phyloP scores from a whole-genome alignment of 192 early-diverging fungal species.

The Coemansia sp. region DNA sequence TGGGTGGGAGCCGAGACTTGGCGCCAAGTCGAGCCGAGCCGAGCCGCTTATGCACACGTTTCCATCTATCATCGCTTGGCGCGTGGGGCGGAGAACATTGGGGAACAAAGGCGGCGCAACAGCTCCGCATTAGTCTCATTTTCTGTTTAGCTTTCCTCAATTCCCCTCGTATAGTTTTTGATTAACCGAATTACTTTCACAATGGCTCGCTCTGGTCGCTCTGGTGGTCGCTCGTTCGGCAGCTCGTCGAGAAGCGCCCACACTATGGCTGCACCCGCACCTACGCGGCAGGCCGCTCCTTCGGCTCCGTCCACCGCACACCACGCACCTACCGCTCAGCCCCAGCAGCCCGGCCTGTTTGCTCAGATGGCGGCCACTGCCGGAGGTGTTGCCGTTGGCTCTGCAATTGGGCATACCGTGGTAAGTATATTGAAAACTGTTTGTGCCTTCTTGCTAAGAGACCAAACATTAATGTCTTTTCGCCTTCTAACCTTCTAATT shows the following conservation, averaged over 20 bases:
- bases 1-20: no score
- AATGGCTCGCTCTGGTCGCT: slow-evolving; percentile 42
- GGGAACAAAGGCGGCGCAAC: no score
- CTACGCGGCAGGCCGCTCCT: slow-evolving; percentile 48
- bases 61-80: no score
- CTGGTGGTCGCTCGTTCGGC: slow-evolving; percentile 8
- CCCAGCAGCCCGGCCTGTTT: slow-evolving; percentile 67
- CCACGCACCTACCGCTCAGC: slow-evolving; percentile 32
- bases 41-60: no score
- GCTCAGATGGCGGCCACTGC: slow-evolving; percentile 88
- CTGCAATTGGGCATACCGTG: slow-evolving; percentile 66
- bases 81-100: no score
- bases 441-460: no score
- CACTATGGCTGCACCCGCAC: slow-evolving; percentile 51
- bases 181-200: slow-evolving; percentile 4
- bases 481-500: neutral
- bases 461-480: neutral
- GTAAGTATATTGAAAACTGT: slow-evolving; percentile 28
- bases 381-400: slow-evolving; percentile 90
- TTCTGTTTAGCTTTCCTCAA: neutral
- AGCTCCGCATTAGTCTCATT: no score
- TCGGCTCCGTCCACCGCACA: slow-evolving; percentile 51
- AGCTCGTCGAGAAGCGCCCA: slow-evolving; percentile 30
- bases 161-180: neutral
- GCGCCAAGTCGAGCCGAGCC: neutral